Percentiles rank a stretch among this genome's conserved stretches.
These are phyloP conservation scores for Hemileccinum impolitum DNA, from an alignment of 768 basidiomycete species.

Conservation along the genomic window DNA sequence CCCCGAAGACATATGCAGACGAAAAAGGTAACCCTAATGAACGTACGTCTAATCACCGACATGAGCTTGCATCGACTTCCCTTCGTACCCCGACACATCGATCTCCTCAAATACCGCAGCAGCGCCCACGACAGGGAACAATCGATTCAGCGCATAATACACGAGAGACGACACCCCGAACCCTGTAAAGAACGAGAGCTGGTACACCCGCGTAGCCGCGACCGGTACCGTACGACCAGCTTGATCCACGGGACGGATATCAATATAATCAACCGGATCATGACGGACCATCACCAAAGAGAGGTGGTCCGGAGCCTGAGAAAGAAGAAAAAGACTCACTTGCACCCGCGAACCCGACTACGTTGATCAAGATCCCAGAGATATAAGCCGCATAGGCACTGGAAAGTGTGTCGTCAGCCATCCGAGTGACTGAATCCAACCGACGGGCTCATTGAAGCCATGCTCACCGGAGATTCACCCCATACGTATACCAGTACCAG, in stretches of 20 bases:
- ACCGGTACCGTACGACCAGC: conserved; percentile 61
- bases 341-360: conserved; percentile 77
- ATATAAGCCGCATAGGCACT: conserved; percentile 68
- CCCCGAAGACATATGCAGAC: no score
- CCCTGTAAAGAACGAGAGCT: conserved; percentile 83
- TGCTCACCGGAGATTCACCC: conserved; percentile 64
- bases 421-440: conserved; percentile 1
- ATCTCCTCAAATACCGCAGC: conserved; percentile 50
- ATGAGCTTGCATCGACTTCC: not conserved
- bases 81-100: conserved; percentile 42
- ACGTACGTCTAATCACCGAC: conserved; percentile 2
- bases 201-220: conserved; percentile 68
- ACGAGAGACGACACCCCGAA: conserved; percentile 64
- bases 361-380: conserved; percentile 76
- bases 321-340: conserved; percentile 37
- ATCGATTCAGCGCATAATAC: conserved; percentile 57
- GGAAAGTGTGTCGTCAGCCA: conserved; percentile 1
- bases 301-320: not conserved
- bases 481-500: conserved; percentile 76
- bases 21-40: no score
- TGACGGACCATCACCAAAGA: not conserved
- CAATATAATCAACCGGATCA: conserved; percentile 1
- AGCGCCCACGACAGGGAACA: conserved; percentile 57
- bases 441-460: not conserved
- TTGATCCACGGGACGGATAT: conserved; percentile 13